A percentile compares a stretch with the other conserved stretches of the same genome.
These are phyloP conservation scores for Plasmodium gaboni DNA, from an alignment of 169 alveolate genomes.

Conservation along the genomic window DNA sequence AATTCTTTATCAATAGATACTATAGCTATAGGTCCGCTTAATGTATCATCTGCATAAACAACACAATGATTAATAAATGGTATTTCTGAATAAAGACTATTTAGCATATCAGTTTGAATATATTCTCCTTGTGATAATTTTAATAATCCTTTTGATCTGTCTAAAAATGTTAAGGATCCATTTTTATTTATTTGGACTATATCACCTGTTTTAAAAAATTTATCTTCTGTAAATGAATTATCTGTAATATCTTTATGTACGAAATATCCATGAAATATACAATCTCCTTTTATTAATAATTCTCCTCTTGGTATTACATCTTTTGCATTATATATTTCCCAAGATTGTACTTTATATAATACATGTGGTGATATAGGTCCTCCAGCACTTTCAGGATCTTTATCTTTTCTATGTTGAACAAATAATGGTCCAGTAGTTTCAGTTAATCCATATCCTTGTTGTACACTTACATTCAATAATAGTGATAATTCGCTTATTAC, in stretches of 20 bases:
- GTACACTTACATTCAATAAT: conserved; percentile 10
- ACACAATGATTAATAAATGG: conserved; percentile 42
- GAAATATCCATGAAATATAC: conserved; percentile 92
- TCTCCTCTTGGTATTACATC: conserved; percentile 94
- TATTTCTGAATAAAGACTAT: conserved; percentile 29
- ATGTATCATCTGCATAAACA: conserved; percentile 69
- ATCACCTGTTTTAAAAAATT: conserved; percentile 95
- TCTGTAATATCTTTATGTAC: conserved; percentile 90
- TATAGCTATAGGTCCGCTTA: conserved; percentile 62
- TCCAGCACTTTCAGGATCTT: conserved; percentile 5
- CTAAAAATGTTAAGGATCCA: conserved; percentile 93
- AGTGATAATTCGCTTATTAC: conserved; percentile 27
- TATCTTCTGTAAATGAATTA: conserved; percentile 88
- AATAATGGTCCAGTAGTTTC: conserved; percentile 59
- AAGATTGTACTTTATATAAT: conserved; percentile 20
- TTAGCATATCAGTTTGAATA: conserved; percentile 80
- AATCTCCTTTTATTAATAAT: conserved; percentile 91
- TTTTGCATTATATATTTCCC: conserved; percentile 78
- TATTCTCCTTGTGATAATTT: conserved; percentile 97
- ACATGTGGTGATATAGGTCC: conserved; percentile 19
- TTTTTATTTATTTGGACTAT: conserved; percentile 89
- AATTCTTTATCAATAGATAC: conserved; percentile 32
- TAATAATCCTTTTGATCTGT: conserved; percentile 94
- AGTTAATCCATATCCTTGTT: conserved; percentile 70
- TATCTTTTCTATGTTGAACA: conserved; percentile 7